Percentiles rank a stretch among this genome's conserved stretches.
Conservation (phyloP, 2,329 filamentous ascomycete species). For the Lecanoromycetidae sp. region DNA sequence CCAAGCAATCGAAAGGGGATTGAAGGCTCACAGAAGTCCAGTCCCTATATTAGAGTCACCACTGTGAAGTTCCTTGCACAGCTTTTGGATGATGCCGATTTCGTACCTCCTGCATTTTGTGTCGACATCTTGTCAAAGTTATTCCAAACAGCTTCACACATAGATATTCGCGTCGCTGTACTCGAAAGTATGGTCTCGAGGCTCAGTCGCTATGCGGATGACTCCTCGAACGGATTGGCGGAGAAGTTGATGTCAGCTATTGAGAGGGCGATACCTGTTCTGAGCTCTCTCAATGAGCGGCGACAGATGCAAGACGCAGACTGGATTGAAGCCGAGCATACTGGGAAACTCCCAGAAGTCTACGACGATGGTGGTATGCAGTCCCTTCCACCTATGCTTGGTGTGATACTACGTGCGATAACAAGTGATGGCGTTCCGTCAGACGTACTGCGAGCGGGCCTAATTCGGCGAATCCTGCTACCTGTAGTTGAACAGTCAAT, state of each 20-base stretch:
- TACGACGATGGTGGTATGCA: not conserved
- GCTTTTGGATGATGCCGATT: constrained; percentile 25
- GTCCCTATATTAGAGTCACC: constrained; percentile 22
- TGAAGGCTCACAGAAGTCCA: not conserved
- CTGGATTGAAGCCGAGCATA: constrained; percentile 20
- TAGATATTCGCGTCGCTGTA: constrained; percentile 28
- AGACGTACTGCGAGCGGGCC: not conserved
- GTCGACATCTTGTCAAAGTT: constrained; percentile 25
- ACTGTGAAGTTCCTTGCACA: constrained; percentile 34
- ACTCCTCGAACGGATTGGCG: constrained; percentile 11
- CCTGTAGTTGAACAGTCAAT: not conserved
- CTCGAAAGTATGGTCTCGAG: constrained; percentile 25
- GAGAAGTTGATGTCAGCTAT: constrained; percentile 21
- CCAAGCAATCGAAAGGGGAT: constrained; percentile 24
- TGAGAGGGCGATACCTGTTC: constrained; percentile 24
- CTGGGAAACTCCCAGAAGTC: not conserved
- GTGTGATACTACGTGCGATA: not conserved
- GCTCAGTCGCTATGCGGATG: constrained; percentile 20
- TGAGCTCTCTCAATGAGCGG: constrained; percentile 28
- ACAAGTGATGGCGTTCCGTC: not conserved
- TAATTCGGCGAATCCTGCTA: not conserved
- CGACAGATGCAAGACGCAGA: constrained; percentile 22
- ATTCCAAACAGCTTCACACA: constrained; percentile 24
- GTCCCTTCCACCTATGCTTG: not conserved
- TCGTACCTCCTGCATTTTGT: constrained; percentile 24